phyloP scores from a whole-genome alignment of 2,329 filamentous ascomycete species.

The Fonsecaea monophora region DNA sequence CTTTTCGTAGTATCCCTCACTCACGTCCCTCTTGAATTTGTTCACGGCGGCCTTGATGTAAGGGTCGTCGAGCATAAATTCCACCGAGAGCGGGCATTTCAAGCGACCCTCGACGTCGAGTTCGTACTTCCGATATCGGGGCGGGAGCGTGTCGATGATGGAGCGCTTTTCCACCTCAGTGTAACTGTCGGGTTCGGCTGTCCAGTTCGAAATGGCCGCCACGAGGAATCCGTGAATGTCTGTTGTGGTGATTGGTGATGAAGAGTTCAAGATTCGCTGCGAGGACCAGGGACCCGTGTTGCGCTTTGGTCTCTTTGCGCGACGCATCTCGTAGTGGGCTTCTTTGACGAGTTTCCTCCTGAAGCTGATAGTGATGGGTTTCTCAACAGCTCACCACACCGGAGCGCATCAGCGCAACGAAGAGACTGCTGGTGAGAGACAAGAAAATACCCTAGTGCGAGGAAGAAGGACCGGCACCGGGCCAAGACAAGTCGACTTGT shows the following conservation, averaged over 20 bases:
- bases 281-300: conserved; percentile 33
- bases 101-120: conserved; percentile 24
- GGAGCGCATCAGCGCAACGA: neutral
- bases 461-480: neutral
- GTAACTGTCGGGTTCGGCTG: conserved; percentile 23
- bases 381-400: neutral
- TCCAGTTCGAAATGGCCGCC: conserved; percentile 34
- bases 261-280: conserved; percentile 32
- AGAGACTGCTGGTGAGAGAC: neutral
- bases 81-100: conserved; percentile 29
- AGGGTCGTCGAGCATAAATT: conserved; percentile 32
- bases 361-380: neutral
- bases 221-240: conserved; percentile 37
- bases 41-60: conserved; percentile 37
- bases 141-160: conserved; percentile 36
- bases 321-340: conserved; percentile 17
- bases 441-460: neutral
- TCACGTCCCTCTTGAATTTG: conserved; percentile 63
- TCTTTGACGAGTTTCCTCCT: neutral
- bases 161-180: conserved; percentile 35
- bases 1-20: conserved; percentile 62
- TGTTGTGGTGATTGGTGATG: conserved; percentile 31
- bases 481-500: neutral
- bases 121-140: conserved; percentile 29
- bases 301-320: conserved; percentile 17